Evolutionary conservation across 2,329 filamentous ascomycete species (phyloP).

Genomic region (Phialophora expanda): DNA sequence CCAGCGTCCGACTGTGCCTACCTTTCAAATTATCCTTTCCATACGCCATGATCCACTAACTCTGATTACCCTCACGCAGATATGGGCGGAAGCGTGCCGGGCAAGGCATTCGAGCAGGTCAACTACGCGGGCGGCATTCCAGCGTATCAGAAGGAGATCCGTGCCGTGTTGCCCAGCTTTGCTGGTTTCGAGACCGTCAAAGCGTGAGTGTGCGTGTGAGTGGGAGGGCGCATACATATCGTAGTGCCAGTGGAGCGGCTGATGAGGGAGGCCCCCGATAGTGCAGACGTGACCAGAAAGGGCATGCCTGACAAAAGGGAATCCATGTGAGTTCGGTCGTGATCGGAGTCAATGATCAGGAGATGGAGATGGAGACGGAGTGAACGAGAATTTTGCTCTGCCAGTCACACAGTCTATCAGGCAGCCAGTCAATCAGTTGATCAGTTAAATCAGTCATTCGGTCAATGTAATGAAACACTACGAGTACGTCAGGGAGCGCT

Average conservation of each 20-base stretch:
- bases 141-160: constrained; percentile 37
- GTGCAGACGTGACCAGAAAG: neutral
- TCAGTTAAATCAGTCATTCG: neutral
- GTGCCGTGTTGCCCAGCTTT: constrained; percentile 32
- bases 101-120: constrained; percentile 60
- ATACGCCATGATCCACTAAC: neutral
- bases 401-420: neutral
- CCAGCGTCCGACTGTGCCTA: constrained; percentile 56
- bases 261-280: neutral
- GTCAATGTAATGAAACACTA: neutral
- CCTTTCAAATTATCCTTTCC: constrained; percentile 40
- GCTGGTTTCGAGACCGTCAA: constrained; percentile 38
- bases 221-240: too few species aligned
- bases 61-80: constrained; percentile 41
- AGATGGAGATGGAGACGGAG: neutral
- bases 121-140: constrained; percentile 48
- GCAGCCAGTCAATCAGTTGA: neutral
- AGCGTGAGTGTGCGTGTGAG: neutral
- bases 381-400: neutral
- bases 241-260: neutral
- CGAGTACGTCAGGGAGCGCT: neutral
- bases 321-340: neutral
- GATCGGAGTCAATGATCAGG: neutral
- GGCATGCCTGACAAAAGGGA: neutral
- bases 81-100: constrained; percentile 63